A percentile compares a stretch with the other conserved stretches of the same genome.
Evolutionary conservation across 306 rosid genomes (phyloP).

Genomic region (Luffa acutangula): DNA sequence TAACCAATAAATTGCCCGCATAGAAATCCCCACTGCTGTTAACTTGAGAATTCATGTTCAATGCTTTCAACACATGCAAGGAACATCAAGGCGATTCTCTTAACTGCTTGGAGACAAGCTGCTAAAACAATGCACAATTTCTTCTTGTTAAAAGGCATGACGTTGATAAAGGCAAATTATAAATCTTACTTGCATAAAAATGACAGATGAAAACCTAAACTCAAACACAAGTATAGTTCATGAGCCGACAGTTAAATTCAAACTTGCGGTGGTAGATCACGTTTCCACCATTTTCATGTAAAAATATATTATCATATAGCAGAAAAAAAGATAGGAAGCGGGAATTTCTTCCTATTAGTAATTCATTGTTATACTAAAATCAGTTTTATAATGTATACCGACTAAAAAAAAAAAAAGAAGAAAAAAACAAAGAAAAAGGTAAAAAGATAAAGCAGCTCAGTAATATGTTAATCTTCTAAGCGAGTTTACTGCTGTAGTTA

Average conservation of each 20-base stretch:
- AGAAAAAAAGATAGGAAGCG: not conserved
- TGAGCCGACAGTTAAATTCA: not conserved
- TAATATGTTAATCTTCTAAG: not conserved
- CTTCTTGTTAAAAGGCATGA: not conserved
- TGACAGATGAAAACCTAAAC: not conserved
- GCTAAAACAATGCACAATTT: not conserved
- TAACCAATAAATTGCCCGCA: constrained; percentile 20
- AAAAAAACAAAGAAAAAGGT: no score
- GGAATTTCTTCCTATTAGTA: not conserved
- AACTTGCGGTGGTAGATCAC: not conserved
- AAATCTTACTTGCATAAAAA: not conserved
- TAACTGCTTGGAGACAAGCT: not conserved
- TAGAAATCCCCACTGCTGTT: constrained; percentile 19
- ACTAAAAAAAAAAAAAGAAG: not conserved
- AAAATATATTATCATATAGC: not conserved
- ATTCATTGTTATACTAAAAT: not conserved
- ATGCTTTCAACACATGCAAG: not conserved
- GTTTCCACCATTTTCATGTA: not conserved
- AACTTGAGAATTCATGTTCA: constrained; percentile 21
- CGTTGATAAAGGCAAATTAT: not conserved
- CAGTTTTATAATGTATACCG: not conserved
- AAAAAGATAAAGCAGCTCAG: not conserved
- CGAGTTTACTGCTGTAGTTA: not conserved
- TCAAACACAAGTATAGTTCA: not conserved
- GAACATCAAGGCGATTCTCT: constrained; percentile 1